A percentile compares a stretch with the other conserved stretches of the same genome.
Conservation (phyloP, 2,329 filamentous ascomycete species). For the Hypoxylon sp. region DNA sequence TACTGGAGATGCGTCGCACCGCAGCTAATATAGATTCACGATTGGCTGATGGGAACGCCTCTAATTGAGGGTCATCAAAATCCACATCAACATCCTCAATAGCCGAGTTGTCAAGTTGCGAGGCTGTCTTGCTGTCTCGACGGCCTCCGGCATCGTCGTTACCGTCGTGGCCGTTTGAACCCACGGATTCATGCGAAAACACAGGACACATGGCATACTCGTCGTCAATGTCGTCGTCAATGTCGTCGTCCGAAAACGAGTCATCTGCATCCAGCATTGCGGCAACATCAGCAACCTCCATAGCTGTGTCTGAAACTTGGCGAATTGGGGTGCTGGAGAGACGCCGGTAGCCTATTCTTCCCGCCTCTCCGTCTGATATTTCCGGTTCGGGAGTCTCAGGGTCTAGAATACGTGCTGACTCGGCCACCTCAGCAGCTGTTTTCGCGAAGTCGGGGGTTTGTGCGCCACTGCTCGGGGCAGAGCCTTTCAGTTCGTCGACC, state of each 20-base stretch:
- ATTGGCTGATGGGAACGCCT: slow-evolving; percentile 50
- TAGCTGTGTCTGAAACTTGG: slow-evolving; percentile 59
- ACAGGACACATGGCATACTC: slow-evolving; percentile 36
- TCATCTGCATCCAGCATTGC: slow-evolving; percentile 53
- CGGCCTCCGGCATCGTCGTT: slow-evolving; percentile 3
- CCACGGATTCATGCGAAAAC: slow-evolving; percentile 50
- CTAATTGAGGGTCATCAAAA: slow-evolving; percentile 49
- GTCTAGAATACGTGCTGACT: slow-evolving; percentile 53
- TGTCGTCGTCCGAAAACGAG: slow-evolving; percentile 15
- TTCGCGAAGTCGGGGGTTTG: slow-evolving; percentile 49
- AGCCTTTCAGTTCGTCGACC: slow-evolving; percentile 34
- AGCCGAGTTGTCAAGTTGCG: slow-evolving; percentile 14
- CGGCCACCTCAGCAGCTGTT: slow-evolving; percentile 54
- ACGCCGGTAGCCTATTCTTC: slow-evolving; percentile 52
- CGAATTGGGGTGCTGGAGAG: slow-evolving; percentile 57
- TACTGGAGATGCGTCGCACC: slow-evolving; percentile 51
- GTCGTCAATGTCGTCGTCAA: slow-evolving; percentile 21
- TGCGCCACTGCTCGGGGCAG: slow-evolving; percentile 41
- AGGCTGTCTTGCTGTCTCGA: slow-evolving; percentile 13
- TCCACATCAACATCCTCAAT: slow-evolving; percentile 40
- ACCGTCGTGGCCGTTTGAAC: slow-evolving; percentile 29
- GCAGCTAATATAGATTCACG: slow-evolving; percentile 51
- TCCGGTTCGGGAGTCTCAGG: slow-evolving; percentile 51
- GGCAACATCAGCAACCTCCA: slow-evolving; percentile 61
- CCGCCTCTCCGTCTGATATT: slow-evolving; percentile 52